Base-by-base conservation (phyloP, 495 filamentous ascomycete genomes). In the Wilcoxina mikolae region DNA sequence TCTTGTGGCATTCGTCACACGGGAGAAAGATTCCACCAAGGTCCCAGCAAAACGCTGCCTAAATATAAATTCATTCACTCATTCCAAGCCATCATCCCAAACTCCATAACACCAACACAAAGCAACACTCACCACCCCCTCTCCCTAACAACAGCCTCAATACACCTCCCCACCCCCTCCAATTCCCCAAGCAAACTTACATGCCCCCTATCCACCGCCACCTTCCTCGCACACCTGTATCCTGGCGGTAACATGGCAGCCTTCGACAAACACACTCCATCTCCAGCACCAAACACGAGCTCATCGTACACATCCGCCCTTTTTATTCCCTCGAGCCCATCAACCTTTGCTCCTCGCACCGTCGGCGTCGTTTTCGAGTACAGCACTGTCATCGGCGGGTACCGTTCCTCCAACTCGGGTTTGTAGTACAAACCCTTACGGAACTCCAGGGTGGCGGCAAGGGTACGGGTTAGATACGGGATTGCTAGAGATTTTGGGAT, bases 351-450 rank as follows among this genome's bases (percentile, higher is more conserved):
- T 0, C 79, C 87, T 67, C 77, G 84, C 0, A 94, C 84, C 0
- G 90, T 96, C 0, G 90, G 89, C 2, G 83, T 79, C 22, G 79
- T 79, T 66, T 93, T 95, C 31, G 82, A 84, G 73, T 93, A 96
- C 7, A 96, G 74, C n/a, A 95, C 75, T 0, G 86, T 78, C 10
- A 84, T 68, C 0, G 90, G 87, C 7, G 90, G 90, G 60, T 96
- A 95, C 2, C 59, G 57, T 65, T 94, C 90, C 4, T 67, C 57
- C 1, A 64, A 59, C n/a, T 80, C 77, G 0, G 79, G 71, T 3
- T 73, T 68, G 69, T 81, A 81, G 3, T 72, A 67, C 1, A 91
- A 77, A 55, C 86, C 82, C 39, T 71, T 62, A 55, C 89, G 87
- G 74, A 95, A 96, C 10, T 68, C 69, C 50, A 80, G 78, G 15